phyloP scores from a whole-genome alignment of 2,329 filamentous ascomycete genomes.

The Fonsecaea nubica region DNA sequence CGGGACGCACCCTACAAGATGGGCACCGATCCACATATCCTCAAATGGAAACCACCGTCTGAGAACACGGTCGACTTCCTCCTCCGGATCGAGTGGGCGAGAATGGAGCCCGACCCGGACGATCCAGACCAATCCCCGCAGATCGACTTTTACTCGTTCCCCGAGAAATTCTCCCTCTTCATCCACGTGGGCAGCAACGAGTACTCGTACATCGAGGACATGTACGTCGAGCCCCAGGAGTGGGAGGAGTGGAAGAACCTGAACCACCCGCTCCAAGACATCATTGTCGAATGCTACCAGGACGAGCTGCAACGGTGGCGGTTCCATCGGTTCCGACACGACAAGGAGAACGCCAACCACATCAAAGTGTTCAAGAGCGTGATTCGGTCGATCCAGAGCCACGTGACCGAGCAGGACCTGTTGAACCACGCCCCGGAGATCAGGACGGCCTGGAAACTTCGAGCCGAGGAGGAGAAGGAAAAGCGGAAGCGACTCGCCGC shows the following conservation, averaged over 20 bases:
- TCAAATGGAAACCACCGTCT: slow-evolving; percentile 96
- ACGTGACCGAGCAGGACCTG: slow-evolving; percentile 82
- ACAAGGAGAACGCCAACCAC: slow-evolving; percentile 92
- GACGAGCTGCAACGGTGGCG: slow-evolving; percentile 71
- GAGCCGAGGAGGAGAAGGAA: slow-evolving; percentile 46
- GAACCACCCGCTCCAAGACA: slow-evolving; percentile 77
- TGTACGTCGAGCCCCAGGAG: slow-evolving; percentile 75
- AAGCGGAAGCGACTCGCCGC: slow-evolving; percentile 21
- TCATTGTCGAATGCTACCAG: slow-evolving; percentile 88
- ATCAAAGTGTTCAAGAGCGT: slow-evolving; percentile 83
- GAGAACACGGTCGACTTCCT: slow-evolving; percentile 97
- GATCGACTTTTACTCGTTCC: slow-evolving; percentile 79
- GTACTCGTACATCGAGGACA: slow-evolving; percentile 70
- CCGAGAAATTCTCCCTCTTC: slow-evolving; percentile 70
- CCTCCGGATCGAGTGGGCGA: slow-evolving; percentile 76
- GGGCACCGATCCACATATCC: slow-evolving; percentile 89
- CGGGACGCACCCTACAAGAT: slow-evolving; percentile 82
- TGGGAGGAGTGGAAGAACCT: slow-evolving; percentile 83
- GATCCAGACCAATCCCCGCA: slow-evolving; percentile 72
- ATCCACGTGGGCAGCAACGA: slow-evolving; percentile 68
- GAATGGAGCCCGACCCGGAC: slow-evolving; percentile 69
- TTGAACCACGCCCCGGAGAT: slow-evolving; percentile 73
- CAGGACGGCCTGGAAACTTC: slow-evolving; percentile 78
- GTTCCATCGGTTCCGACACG: slow-evolving; percentile 86
- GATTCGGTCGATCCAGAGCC: slow-evolving; percentile 85